Evolutionary conservation across 2,329 filamentous ascomycete genomes (phyloP), one percentile per base, ranked within the genome.

Genomic region (Fusarium incarnatum): DNA sequence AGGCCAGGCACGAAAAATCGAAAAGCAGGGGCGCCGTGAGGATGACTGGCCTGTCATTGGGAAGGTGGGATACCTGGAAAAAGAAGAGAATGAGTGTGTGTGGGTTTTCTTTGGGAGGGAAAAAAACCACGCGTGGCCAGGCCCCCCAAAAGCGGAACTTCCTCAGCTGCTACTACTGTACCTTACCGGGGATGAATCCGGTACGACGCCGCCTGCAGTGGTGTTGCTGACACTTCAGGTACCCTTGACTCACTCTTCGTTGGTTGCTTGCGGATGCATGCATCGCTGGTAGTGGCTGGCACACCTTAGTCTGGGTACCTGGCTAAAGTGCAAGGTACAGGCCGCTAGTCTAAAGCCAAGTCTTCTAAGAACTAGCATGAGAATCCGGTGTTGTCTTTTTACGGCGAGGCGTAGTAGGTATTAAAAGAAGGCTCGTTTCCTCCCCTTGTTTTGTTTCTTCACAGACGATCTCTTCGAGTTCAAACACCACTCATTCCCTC

Each of bases 401-500:
- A 60, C 72, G 72, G 72, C 70, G 72, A 74, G 72, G 68, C 70
- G 60, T 70, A 67, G 59, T 64, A 70, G 30, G 52, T 56, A 56
- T 65, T 66, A 66, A 66, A 66, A 71, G 70, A 74, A 73, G 64
- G 60, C 60, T 67, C 58, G 60, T 48, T 67, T 74, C 73, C 73
- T 70, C 70, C 70, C 68, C 64, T 70, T 60, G 62, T 56, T 70
- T 72, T 60, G 68, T 73, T 73, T 73, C 66, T 15, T 67, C 64
- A 70, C 68, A 58, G 48, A 67, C 64, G 69, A 70, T 70, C 67
- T 65, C 46, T 74, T 72, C 69, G 63, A 73, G 70, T 74, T 75
- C 69, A 73, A 67, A 73, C 68, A 71, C 40, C 73, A 72, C 65
- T 75, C 73, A 54, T 74, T 75, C 66, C 66, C 59, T 68, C 70